Evolutionary conservation across 2,329 filamentous ascomycete species (phyloP).

Genomic region (Colletotrichum lupini): DNA sequence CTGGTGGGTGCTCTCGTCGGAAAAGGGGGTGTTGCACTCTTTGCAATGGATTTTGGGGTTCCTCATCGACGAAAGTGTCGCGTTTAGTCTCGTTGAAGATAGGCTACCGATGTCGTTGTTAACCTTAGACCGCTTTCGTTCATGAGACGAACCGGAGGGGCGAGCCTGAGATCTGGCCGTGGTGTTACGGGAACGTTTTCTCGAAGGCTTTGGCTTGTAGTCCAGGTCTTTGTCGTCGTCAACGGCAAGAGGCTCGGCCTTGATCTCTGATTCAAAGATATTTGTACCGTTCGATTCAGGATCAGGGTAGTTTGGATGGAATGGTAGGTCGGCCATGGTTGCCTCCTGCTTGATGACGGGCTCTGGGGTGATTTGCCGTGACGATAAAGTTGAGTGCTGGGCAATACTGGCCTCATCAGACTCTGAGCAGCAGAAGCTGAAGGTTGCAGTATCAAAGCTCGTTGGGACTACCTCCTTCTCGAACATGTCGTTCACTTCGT

Average conservation of each 20-base stretch:
- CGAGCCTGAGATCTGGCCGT: background rate
- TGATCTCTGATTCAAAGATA: slow-evolving; percentile 32
- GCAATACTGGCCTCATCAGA: slow-evolving; percentile 4
- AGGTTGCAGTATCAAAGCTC: background rate
- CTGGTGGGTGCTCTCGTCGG: slow-evolving; percentile 56
- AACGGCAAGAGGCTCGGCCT: background rate
- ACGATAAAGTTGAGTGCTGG: slow-evolving; percentile 15
- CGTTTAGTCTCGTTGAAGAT: background rate
- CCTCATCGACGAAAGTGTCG: background rate
- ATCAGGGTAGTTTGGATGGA: slow-evolving; percentile 13
- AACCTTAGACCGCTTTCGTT: slow-evolving; percentile 23
- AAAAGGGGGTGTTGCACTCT: slow-evolving; percentile 55
- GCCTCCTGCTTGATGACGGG: slow-evolving; percentile 24
- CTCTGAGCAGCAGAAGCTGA: slow-evolving; percentile 27
- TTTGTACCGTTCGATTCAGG: slow-evolving; percentile 36
- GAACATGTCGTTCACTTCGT: slow-evolving; percentile 29
- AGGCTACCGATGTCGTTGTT: background rate
- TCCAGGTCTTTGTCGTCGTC: slow-evolving; percentile 26
- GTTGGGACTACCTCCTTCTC: slow-evolving; percentile 16
- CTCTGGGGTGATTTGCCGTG: slow-evolving; percentile 23
- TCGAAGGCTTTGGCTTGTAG: slow-evolving; percentile 27
- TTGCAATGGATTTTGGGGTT: slow-evolving; percentile 44
- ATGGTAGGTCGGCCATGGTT: background rate
- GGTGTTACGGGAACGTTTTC: slow-evolving; percentile 30
- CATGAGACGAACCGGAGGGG: background rate